These are phyloP conservation scores for Scedosporium dehoogii DNA, from an alignment of 2,329 filamentous ascomycete species.

Conservation along the genomic window DNA sequence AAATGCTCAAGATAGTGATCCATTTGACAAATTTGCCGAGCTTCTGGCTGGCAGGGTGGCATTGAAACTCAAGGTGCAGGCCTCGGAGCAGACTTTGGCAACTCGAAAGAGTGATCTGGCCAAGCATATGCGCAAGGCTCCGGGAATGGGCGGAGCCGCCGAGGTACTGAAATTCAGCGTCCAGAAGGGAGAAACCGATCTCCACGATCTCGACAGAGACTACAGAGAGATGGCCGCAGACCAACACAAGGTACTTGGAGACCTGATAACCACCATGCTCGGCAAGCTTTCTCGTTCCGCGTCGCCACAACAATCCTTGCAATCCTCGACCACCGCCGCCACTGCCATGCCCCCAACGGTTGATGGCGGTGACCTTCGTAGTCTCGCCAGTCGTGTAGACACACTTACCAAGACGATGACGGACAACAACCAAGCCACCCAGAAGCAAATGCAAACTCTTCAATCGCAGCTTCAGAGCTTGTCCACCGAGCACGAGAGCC, in stretches of 20 bases:
- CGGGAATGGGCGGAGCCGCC: background rate
- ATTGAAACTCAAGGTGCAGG: background rate
- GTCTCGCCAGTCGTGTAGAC: background rate
- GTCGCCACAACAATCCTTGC: background rate
- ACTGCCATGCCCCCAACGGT: background rate
- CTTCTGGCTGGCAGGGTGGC: conserved; percentile 7
- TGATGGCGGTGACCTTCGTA: background rate
- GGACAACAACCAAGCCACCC: background rate
- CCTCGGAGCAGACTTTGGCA: background rate
- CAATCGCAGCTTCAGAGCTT: background rate
- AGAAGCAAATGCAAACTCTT: background rate
- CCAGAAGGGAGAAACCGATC: background rate
- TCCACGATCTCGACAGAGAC: background rate
- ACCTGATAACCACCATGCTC: background rate
- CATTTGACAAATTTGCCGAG: background rate
- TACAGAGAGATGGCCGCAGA: background rate
- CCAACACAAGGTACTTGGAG: background rate
- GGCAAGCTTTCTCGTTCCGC: background rate
- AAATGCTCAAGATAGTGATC: background rate
- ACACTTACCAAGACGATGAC: background rate
- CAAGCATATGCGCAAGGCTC: background rate
- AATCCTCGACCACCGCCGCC: background rate
- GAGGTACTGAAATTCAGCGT: background rate
- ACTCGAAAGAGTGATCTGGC: background rate
- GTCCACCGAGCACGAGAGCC: background rate